Percentiles rank a stretch among this genome's conserved stretches.
Evolutionary conservation across 2,329 filamentous ascomycete genomes (phyloP).

Genomic region (Penicillium sp.): DNA sequence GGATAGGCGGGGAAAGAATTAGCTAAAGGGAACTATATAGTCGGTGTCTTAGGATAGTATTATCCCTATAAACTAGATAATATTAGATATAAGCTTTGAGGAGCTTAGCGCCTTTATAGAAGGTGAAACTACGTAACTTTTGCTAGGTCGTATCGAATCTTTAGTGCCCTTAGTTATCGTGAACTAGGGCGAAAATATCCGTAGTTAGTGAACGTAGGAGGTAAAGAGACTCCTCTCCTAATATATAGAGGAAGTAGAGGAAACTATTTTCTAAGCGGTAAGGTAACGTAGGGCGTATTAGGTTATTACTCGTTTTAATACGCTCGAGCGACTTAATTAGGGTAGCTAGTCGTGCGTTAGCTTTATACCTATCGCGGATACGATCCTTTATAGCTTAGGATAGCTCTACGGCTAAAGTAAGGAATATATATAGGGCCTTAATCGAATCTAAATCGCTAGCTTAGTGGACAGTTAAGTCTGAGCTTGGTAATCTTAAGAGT

Average conservation of each 20-base stretch:
- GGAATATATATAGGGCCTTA: not conserved
- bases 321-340: not conserved
- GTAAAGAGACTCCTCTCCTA: not conserved
- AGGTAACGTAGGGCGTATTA: not conserved
- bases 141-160: not conserved
- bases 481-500: no score
- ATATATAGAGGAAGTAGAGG: not conserved
- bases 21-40: not conserved
- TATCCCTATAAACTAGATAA: not conserved
- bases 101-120: not conserved
- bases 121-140: not conserved
- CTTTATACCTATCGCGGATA: not conserved
- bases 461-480: no score
- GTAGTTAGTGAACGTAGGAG: not conserved
- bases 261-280: not conserved
- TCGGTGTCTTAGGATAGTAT: not conserved
- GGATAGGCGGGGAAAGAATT: not conserved
- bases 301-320: not conserved
- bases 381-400: not conserved
- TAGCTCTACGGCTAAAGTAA: not conserved
- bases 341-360: not conserved
- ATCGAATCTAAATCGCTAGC: not conserved
- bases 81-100: not conserved
- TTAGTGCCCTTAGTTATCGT: not conserved
- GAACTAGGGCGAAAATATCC: not conserved